These are phyloP conservation scores for Capronia epimyces DNA, from an alignment of 2,329 filamentous ascomycete genomes.

Conservation along the genomic window DNA sequence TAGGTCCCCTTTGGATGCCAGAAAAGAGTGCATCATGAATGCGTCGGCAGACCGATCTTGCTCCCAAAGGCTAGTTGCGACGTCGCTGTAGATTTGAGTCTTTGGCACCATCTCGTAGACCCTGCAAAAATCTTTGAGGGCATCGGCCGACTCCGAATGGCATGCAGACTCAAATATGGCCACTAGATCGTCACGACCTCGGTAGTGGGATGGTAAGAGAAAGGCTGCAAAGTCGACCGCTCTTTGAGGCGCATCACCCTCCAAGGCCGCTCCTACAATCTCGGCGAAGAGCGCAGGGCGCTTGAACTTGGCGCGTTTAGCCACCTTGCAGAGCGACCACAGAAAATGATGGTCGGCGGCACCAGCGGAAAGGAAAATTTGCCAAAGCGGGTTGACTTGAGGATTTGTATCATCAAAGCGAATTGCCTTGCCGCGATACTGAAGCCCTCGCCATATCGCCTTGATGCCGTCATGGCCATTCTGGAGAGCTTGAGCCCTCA, in stretches of 20 bases:
- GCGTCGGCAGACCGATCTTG: constrained; percentile 37
- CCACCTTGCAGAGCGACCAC: constrained; percentile 15
- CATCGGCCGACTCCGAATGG: constrained; percentile 25
- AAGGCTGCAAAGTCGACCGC: constrained; percentile 23
- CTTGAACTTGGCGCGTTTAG: constrained; percentile 9
- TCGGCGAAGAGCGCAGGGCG: constrained; percentile 41
- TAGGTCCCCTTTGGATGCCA: constrained; percentile 40
- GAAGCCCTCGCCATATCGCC: constrained; percentile 36
- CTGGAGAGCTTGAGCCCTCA: constrained; percentile 41
- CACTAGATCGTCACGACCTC: constrained; percentile 20
- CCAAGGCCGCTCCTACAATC: constrained; percentile 41
- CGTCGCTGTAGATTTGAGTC: constrained; percentile 40
- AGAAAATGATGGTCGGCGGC: constrained; percentile 19
- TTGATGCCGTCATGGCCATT: constrained; percentile 41
- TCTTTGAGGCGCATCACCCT: constrained; percentile 23
- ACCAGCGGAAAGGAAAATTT: constrained; percentile 22
- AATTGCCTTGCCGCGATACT: constrained; percentile 20
- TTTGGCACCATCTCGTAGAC: constrained; percentile 39
- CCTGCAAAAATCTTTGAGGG: constrained; percentile 36
- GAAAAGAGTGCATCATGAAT: constrained; percentile 44
- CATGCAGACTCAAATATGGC: constrained; percentile 17
- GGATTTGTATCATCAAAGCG: constrained; percentile 23
- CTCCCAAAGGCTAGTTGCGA: constrained; percentile 40
- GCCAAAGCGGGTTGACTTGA: constrained; percentile 19
- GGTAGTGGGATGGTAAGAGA: constrained; percentile 15